phyloP scores from a whole-genome alignment of 768 basidiomycete species.

The Tulasnella sp. region DNA sequence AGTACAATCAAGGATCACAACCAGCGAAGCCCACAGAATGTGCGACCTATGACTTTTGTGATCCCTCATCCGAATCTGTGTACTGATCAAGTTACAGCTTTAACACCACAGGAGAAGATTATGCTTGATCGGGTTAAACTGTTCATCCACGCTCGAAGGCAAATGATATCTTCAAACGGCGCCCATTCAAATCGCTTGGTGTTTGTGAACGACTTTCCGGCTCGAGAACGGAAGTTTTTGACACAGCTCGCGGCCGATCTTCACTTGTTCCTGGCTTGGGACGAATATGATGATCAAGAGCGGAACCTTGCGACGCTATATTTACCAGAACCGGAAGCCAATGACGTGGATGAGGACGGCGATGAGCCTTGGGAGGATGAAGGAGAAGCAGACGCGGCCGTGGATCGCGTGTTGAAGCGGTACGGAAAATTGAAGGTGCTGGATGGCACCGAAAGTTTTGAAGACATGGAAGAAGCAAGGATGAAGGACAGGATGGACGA shows the following conservation, averaged over 20 bases:
- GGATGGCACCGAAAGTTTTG: slow-evolving; percentile 64
- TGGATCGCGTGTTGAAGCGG: slow-evolving; percentile 13
- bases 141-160: slow-evolving; percentile 49
- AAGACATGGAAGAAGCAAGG: slow-evolving; percentile 61
- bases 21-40: no score
- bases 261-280: slow-evolving; percentile 76
- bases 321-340: slow-evolving; percentile 25
- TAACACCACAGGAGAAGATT: slow-evolving; percentile 61
- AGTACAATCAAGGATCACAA: slow-evolving; percentile 42
- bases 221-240: slow-evolving; percentile 73
- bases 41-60: not conserved
- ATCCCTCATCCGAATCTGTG: not conserved
- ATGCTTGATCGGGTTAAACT: slow-evolving; percentile 69
- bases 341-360: slow-evolving; percentile 22
- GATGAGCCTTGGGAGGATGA: slow-evolving; percentile 27
- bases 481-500: slow-evolving; percentile 77
- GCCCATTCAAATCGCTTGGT: slow-evolving; percentile 35
- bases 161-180: slow-evolving; percentile 21
- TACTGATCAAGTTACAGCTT: slow-evolving; percentile 31
- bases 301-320: slow-evolving; percentile 61
- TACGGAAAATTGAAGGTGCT: slow-evolving; percentile 8
- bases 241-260: slow-evolving; percentile 62
- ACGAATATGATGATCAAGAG: slow-evolving; percentile 81
- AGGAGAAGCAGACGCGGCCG: slow-evolving; percentile 17
- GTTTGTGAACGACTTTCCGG: slow-evolving; percentile 69